Evolutionary conservation across 768 basidiomycete species (phyloP).

Genomic region (Xerocomellus chrysenteron): DNA sequence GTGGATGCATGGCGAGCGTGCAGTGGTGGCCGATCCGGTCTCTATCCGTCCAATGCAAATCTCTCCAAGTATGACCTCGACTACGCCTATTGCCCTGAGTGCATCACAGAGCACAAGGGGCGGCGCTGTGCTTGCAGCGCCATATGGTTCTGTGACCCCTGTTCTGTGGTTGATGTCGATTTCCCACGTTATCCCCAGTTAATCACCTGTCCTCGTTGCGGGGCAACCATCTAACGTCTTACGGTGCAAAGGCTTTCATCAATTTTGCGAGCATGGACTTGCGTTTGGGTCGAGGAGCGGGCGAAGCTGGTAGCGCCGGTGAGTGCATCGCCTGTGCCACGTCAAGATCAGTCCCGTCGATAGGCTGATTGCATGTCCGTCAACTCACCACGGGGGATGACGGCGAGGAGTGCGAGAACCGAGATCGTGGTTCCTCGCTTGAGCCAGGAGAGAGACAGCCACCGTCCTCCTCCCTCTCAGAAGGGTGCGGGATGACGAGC

Average conservation of each 20-base stretch:
- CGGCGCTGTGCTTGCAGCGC: background rate
- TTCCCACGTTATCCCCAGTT: too few species aligned
- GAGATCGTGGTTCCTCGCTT: slow-evolving; percentile 20
- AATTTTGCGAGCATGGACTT: slow-evolving; percentile 17
- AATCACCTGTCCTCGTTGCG: background rate
- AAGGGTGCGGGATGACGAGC: slow-evolving; percentile 5
- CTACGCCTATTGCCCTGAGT: background rate
- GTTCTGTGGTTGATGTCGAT: background rate
- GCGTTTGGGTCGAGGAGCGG: background rate
- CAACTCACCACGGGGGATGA: slow-evolving; percentile 18
- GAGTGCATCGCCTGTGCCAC: slow-evolving; percentile 1
- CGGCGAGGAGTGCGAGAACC: slow-evolving; percentile 20
- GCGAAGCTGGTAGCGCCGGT: background rate
- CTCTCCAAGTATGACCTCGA: background rate
- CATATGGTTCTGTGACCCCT: background rate
- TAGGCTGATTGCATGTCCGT: too few species aligned
- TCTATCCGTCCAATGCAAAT: background rate
- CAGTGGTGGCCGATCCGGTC: accelerated
- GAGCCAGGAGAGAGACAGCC: background rate
- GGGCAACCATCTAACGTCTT: too few species aligned
- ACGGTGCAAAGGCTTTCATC: slow-evolving; percentile 5
- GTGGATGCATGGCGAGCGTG: background rate
- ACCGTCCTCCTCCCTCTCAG: background rate
- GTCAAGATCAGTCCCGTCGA: background rate
- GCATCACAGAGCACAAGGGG: background rate